Percentiles rank a stretch among this genome's conserved stretches.
Evolutionary conservation across 345 rosid species (phyloP).

Genomic region (Corymbia maculata): DNA sequence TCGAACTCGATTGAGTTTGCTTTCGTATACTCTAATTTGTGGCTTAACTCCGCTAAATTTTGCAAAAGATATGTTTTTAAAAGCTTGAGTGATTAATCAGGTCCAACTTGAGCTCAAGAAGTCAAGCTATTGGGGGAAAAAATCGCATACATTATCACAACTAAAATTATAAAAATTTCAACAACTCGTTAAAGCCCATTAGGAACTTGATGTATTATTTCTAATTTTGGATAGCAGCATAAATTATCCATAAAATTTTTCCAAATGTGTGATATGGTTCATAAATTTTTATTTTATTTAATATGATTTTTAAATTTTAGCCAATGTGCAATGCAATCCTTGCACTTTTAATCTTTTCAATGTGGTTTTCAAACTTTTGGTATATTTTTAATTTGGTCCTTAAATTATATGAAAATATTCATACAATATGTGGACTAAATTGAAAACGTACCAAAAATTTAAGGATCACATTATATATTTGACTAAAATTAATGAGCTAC

Average conservation of each 20-base stretch:
- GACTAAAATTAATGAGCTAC: not conserved
- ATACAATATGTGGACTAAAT: no score
- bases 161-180: not conserved
- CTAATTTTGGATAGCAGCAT: not conserved
- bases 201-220: not conserved
- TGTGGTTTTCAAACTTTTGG: not conserved
- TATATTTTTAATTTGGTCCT: not conserved
- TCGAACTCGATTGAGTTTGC: not conserved
- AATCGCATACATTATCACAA: not conserved
- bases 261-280: no score
- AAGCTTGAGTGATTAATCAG: not conserved
- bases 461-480: fast-evolving
- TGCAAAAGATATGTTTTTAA: not conserved
- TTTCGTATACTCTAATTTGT: not conserved
- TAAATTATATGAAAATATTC: not conserved
- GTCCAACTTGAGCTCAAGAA: not conserved
- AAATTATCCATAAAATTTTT: fast-evolving
- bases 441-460: no score
- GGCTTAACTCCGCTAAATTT: not conserved
- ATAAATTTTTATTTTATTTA: fast-evolving
- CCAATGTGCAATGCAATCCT: not conserved
- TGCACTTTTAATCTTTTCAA: no score
- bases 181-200: not conserved
- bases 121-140: not conserved
- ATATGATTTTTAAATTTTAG: no score